phyloP scores from a whole-genome alignment of 2,329 filamentous ascomycete genomes.

The Didymella keratinophila region DNA sequence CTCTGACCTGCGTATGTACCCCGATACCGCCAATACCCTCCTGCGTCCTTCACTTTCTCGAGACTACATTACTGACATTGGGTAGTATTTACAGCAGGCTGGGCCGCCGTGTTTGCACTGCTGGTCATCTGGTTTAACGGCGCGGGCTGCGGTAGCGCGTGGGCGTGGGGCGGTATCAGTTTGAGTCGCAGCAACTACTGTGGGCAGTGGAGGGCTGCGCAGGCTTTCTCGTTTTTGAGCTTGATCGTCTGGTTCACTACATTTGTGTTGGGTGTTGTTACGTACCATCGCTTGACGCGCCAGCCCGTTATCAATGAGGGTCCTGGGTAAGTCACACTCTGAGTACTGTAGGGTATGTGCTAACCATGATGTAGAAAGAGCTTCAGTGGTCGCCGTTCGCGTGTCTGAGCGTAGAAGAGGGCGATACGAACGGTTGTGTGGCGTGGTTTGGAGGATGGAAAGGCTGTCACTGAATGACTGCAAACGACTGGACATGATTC shows the following conservation, averaged over 20 bases:
- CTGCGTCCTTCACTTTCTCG: not conserved
- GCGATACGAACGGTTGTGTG: not conserved
- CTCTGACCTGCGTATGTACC: conserved; percentile 62
- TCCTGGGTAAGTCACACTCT: conserved; percentile 5
- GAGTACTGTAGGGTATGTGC: not conserved
- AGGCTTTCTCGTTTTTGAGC: conserved; percentile 76
- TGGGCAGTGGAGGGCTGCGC: conserved; percentile 72
- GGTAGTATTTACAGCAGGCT: conserved; percentile 68
- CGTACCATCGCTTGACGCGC: conserved; percentile 27
- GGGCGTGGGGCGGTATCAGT: conserved; percentile 64
- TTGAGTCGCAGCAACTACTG: conserved; percentile 58
- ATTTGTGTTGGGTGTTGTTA: conserved; percentile 34
- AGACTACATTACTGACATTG: not conserved
- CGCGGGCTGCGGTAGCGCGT: conserved; percentile 39
- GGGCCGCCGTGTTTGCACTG: conserved; percentile 64
- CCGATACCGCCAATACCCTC: not conserved
- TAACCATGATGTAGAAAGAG: conserved; percentile 7
- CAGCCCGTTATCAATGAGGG: conserved; percentile 19
- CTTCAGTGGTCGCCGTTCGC: conserved; percentile 15
- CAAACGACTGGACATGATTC: not conserved
- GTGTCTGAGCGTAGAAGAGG: not conserved
- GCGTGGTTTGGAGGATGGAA: not conserved
- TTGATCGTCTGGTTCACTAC: conserved; percentile 75
- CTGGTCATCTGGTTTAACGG: conserved; percentile 44
- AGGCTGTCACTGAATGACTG: not conserved